Base-by-base conservation (phyloP, 2,329 filamentous ascomycete species). In the Pseudogymnoascus sp. region DNA sequence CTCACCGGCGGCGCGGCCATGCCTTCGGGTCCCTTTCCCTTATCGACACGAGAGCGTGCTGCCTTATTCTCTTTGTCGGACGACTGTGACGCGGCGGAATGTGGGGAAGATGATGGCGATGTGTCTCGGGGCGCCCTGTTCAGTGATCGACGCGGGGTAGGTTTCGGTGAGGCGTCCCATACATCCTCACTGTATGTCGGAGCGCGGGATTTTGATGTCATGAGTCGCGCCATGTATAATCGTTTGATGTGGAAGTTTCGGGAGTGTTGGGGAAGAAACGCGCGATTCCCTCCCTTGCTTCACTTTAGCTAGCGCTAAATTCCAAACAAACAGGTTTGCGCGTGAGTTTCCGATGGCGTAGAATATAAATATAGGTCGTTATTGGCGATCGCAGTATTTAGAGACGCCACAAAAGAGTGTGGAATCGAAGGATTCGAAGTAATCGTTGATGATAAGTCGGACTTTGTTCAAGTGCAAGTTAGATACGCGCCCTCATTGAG, bases 21-120 rank as follows among this genome's bases (percentile, higher is more conserved):
- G 6, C 72, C 69, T 40, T 65, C 63, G 23, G 74, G 73, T 14
- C 70, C 71, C 63, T 77, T 80, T 63, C 78, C 77, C 67, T 82
- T 84, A 14, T 70, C 70, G 23, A 70, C 68, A 46, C 68, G 66
- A 14, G 68, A 61, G 62, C 46, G 65, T 66, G 65, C n/a, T 66
- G 66, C 65, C 5, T 66, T 69, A 65, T 83, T 82, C 64, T 82
- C 80, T 68, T 82, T 82, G 67, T 82, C 80, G 5, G 80, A 82
- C 1, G 72, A 75, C 37, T 65, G 65, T 11, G 72, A 73, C 7
- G 72, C 72, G 11, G 69, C 69, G 8, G 73, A 68, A 16, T 78
- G 75, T 8, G 75, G 72, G 23, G 69, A 69, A 49, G 71, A 72
- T 43, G 68, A 64, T 23, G 68, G 67, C 6, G 60, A 43, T 38